A percentile compares a stretch with the other conserved stretches of the same genome.
These are phyloP conservation scores for Emericellopsis atlantica DNA, from an alignment of 2,329 filamentous ascomycete species.

Conservation along the genomic window DNA sequence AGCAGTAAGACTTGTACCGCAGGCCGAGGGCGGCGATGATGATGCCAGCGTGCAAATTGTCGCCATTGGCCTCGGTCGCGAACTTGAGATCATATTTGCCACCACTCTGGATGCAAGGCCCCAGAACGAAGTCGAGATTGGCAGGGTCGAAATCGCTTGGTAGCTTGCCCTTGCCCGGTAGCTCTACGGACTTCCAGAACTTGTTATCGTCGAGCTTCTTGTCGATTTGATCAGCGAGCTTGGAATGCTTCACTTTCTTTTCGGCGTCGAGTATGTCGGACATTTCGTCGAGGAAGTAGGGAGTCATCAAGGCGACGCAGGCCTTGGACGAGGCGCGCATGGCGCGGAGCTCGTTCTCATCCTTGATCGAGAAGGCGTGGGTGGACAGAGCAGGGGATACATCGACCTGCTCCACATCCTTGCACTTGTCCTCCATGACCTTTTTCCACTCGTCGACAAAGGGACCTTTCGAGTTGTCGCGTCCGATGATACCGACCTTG, in stretches of 20 bases:
- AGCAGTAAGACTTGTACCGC: conserved; percentile 92
- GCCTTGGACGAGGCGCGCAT: conserved; percentile 93
- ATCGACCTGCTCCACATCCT: conserved; percentile 82
- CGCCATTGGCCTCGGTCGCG: conserved; percentile 65
- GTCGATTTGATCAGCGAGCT: conserved; percentile 75
- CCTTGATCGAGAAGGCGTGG: conserved; percentile 81
- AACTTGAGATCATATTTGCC: conserved; percentile 89
- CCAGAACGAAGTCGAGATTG: conserved; percentile 89
- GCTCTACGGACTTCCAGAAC: conserved; percentile 74
- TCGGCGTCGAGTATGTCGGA: conserved; percentile 89
- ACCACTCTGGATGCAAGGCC: conserved; percentile 85
- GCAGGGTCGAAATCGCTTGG: conserved; percentile 75
- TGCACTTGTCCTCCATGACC: conserved; percentile 61
- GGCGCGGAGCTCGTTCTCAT: conserved; percentile 83
- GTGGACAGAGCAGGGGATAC: conserved; percentile 70
- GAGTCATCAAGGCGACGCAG: conserved; percentile 86
- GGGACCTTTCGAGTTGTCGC: conserved; percentile 73
- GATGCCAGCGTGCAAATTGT: conserved; percentile 76
- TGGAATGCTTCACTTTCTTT: conserved; percentile 89
- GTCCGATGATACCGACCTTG: conserved; percentile 77
- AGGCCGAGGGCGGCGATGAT: conserved; percentile 88
- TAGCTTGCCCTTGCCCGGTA: conserved; percentile 61
- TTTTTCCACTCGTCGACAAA: conserved; percentile 97
- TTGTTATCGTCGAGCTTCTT: conserved; percentile 86
- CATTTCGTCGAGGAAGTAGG: conserved; percentile 98